Evolutionary conservation across 768 basidiomycete species (phyloP), one percentile per base, ranked within the genome.

Genomic region (Russula dissimulans): DNA sequence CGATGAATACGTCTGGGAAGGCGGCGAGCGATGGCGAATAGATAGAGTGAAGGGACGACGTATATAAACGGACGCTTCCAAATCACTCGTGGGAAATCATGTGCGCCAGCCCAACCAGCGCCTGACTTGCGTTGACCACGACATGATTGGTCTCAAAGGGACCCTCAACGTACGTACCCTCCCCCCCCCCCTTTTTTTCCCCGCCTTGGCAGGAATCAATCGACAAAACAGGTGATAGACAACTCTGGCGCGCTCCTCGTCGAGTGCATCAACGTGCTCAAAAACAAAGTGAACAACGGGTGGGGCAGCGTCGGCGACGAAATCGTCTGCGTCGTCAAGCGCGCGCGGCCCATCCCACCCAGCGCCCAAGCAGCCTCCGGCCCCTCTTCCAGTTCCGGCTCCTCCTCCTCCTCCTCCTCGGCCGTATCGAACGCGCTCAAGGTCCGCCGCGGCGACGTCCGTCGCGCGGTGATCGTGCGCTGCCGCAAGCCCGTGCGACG

Each of bases 201-300:
- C n/a, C n/a, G n/a, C n/a, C n/a, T n/a, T n/a, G n/a, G n/a, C n/a
- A n/a, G n/a, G n/a, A n/a, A n/a, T n/a, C n/a, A n/a, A n/a, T n/a
- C n/a, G n/a, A n/a, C n/a, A n/a, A 43, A 42, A 56, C 9, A 93
- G 91, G 86, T 92, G 65, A 97, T 98, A 72, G 95, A 98, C 78
- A 98, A 98, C 74, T 94, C 95, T 6, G 95, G 95, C 36, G 95
- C 92, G 7, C 79, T 97, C 63, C 76, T 95, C 62, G 86, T 94
- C 44, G 95, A 97, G 78, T 97, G 94, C 69, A 91, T 98, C 71
- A 97, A 97, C 72, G 84, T 98, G 32, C 79, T 97, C 59, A 97
- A 97, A 74, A 85, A 91, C 71, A 98, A 97, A 73, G 91, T 93
- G 67, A 95, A 91, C 71, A 90, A 93, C 67, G 95, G 95, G 46